These are phyloP conservation scores for Neurospora sp. DNA, from an alignment of 2,329 filamentous ascomycete genomes.

Conservation along the genomic window DNA sequence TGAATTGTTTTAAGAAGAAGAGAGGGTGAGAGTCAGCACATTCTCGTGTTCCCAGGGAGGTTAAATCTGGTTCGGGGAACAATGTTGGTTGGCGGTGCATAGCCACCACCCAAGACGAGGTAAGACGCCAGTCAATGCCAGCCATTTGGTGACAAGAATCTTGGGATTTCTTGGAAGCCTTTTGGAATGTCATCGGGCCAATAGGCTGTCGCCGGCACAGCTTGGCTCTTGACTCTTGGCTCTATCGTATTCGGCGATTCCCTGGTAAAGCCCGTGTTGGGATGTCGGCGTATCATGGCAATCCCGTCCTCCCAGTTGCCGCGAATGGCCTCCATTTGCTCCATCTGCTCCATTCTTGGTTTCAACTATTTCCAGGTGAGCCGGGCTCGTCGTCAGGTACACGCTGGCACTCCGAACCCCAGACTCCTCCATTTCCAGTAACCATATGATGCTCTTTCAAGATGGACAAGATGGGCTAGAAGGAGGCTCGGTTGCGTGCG, in stretches of 20 bases:
- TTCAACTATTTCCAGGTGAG: not conserved
- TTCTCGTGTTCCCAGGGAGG: constrained; percentile 5
- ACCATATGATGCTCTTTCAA: not conserved
- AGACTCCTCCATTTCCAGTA: not conserved
- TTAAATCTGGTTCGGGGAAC: constrained; percentile 5
- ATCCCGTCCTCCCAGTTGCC: not conserved
- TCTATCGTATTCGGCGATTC: not conserved
- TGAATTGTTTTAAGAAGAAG: constrained; percentile 3
- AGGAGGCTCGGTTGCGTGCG: not conserved
- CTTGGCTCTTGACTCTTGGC: not conserved
- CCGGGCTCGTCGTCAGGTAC: not conserved
- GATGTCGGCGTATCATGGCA: not conserved
- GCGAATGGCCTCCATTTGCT: not conserved
- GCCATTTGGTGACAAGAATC: constrained; percentile 1
- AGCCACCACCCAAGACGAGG: constrained; percentile 14
- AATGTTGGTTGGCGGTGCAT: constrained; percentile 8
- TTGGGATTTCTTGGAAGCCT: constrained; percentile 1
- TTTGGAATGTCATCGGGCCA: not conserved
- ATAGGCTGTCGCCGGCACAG: not conserved
- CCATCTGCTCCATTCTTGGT: not conserved
- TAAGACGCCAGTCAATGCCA: not conserved
- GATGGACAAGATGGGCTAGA: not conserved
- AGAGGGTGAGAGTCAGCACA: not conserved
- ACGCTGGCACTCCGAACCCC: not conserved
- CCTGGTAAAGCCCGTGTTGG: not conserved